Conservation (phyloP, 148 eudicot genomes). For the Rhododendron williamsianum region DNA sequence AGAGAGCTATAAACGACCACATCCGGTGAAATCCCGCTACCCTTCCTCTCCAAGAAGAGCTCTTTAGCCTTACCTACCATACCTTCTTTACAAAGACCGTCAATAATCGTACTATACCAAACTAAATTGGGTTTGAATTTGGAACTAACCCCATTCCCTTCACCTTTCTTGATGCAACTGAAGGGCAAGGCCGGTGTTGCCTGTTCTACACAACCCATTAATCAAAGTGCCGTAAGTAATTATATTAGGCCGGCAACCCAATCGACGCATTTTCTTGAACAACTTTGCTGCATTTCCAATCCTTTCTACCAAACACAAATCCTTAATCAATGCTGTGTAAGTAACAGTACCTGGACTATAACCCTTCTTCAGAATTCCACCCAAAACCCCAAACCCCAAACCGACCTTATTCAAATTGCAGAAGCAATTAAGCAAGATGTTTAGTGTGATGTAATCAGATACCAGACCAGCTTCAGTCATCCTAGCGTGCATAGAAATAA, state of each 20-base stretch:
- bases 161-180: constrained; percentile 18
- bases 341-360: constrained; percentile 20
- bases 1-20: constrained; percentile 30
- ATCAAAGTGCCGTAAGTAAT: constrained; percentile 26
- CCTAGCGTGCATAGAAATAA: constrained; percentile 7
- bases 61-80: constrained; percentile 19
- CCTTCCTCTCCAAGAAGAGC: constrained; percentile 20
- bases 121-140: constrained; percentile 21
- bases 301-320: constrained; percentile 23
- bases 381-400: constrained; percentile 26
- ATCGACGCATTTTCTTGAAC: constrained; percentile 16
- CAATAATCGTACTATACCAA: constrained; percentile 23
- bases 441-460: constrained; percentile 20
- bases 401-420: constrained; percentile 14
- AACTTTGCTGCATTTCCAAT: constrained; percentile 15
- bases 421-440: constrained; percentile 25
- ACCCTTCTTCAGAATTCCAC: constrained; percentile 26
- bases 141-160: constrained; percentile 1
- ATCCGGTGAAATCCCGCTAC: constrained; percentile 15
- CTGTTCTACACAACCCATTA: constrained; percentile 21
- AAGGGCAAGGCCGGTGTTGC: constrained; percentile 19
- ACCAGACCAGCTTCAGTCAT: constrained; percentile 9
- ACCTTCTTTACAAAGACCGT: constrained; percentile 29
- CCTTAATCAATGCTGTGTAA: constrained; percentile 24
- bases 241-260: constrained; percentile 25